These are phyloP conservation scores for Pugionium cornutum DNA, from an alignment of 345 rosid genomes.

Conservation along the genomic window DNA sequence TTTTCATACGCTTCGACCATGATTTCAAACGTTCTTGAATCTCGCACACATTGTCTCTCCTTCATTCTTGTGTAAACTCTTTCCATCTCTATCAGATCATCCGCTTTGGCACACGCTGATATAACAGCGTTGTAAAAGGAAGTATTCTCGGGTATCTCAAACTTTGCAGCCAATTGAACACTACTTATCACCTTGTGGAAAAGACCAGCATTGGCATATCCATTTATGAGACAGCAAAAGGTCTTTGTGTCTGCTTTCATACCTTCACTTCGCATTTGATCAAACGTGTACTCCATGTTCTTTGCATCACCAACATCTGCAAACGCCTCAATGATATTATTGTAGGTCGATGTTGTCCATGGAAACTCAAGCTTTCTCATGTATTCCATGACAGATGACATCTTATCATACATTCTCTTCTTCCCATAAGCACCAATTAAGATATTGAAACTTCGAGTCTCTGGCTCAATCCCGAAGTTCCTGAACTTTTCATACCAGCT, in stretches of 20 bases:
- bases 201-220: conserved; percentile 79
- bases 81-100: conserved; percentile 92
- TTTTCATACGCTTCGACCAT: conserved; percentile 76
- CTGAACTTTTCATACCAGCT: conserved; percentile 90
- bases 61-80: conserved; percentile 78
- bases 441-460: conserved; percentile 80
- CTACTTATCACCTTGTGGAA: conserved; percentile 75
- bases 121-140: conserved; percentile 69
- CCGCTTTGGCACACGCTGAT: conserved; percentile 73
- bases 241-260: conserved; percentile 91
- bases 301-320: conserved; percentile 87
- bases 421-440: conserved; percentile 88
- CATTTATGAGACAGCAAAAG: conserved; percentile 74
- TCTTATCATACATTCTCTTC: conserved; percentile 84
- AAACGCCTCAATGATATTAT: conserved; percentile 89
- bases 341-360: conserved; percentile 89
- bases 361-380: conserved; percentile 87
- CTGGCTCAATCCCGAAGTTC: conserved; percentile 77
- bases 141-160: conserved; percentile 72
- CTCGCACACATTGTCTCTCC: conserved; percentile 58
- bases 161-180: conserved; percentile 71
- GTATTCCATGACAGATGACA: conserved; percentile 94
- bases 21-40: conserved; percentile 60
- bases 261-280: conserved; percentile 83
- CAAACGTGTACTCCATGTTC: conserved; percentile 78